A percentile compares a stretch with the other conserved stretches of the same genome.
Conservation (phyloP, 345 rosid species). For the Stellera chamaejasme region DNA sequence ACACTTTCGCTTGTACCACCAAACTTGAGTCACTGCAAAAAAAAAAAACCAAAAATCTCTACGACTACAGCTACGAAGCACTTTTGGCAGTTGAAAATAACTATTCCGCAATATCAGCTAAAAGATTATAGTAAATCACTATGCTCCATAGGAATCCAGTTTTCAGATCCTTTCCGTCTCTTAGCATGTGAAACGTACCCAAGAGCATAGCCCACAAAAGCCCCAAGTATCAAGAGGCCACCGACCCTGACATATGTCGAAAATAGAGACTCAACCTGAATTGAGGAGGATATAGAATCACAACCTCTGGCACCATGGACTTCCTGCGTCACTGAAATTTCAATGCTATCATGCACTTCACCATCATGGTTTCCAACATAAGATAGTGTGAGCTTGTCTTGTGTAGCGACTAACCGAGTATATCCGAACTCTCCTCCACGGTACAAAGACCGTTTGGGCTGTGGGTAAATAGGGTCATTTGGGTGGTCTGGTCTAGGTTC, state of each 20-base stretch:
- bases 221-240: conserved; percentile 61
- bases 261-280: conserved; percentile 20
- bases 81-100: neutral
- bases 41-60: neutral
- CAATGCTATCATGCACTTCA: conserved; percentile 74
- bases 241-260: conserved; percentile 57
- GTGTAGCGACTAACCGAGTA: conserved; percentile 72
- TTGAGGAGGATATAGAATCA: neutral
- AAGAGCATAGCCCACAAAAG: conserved; percentile 51
- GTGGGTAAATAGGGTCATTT: conserved; percentile 62
- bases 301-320: conserved; percentile 25
- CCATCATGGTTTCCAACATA: conserved; percentile 89
- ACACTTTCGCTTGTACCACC: no score
- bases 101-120: neutral
- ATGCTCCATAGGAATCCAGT: conserved; percentile 58
- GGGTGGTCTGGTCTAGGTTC: conserved; percentile 70
- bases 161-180: conserved; percentile 31
- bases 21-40: neutral
- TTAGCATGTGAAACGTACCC: conserved; percentile 51
- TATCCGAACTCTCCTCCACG: conserved; percentile 94
- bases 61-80: neutral
- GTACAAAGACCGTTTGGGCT: conserved; percentile 65
- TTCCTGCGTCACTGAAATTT: conserved; percentile 66
- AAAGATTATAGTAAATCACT: conserved; percentile 6
- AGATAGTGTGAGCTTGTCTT: conserved; percentile 58